Evolutionary conservation across 2,329 filamentous ascomycete genomes (phyloP).

Genomic region (Cladorrhinum sp.): DNA sequence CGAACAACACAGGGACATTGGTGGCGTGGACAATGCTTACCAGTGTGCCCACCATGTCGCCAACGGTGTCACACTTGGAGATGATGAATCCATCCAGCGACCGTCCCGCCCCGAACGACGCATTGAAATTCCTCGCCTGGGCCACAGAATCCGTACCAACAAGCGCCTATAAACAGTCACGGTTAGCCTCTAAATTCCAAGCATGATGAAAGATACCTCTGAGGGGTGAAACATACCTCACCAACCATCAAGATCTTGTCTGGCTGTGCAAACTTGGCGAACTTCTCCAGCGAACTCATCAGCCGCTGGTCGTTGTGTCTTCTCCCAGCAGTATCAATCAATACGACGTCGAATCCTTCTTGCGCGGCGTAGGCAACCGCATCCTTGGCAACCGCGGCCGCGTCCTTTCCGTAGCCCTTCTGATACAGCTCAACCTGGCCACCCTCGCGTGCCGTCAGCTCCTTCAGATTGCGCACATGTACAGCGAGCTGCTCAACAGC

Average conservation of each 20-base stretch:
- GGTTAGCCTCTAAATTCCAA: conserved; percentile 16
- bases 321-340: conserved; percentile 94
- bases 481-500: conserved; percentile 96
- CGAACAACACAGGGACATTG: conserved; percentile 90
- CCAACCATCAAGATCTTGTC: conserved; percentile 98
- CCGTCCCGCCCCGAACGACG: conserved; percentile 77
- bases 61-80: conserved; percentile 96
- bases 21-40: conserved; percentile 98
- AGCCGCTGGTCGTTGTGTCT: conserved; percentile 93
- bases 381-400: conserved; percentile 90
- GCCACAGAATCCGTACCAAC: conserved; percentile 95
- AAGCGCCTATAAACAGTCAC: conserved; percentile 56
- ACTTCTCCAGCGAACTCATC: conserved; percentile 96
- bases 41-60: conserved; percentile 95
- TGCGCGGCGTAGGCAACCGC: conserved; percentile 77
- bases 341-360: conserved; percentile 82
- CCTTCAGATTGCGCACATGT: conserved; percentile 88
- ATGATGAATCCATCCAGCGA: conserved; percentile 96
- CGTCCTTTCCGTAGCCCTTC: conserved; percentile 96
- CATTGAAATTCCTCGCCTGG: conserved; percentile 94
- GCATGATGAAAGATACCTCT: not conserved
- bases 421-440: conserved; percentile 89
- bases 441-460: conserved; percentile 80
- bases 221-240: conserved; percentile 38
- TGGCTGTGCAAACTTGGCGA: conserved; percentile 90